Percentiles rank a stretch among this genome's conserved stretches.
Conservation (phyloP, 495 filamentous ascomycete species). For the Penicillium coprophilum region DNA sequence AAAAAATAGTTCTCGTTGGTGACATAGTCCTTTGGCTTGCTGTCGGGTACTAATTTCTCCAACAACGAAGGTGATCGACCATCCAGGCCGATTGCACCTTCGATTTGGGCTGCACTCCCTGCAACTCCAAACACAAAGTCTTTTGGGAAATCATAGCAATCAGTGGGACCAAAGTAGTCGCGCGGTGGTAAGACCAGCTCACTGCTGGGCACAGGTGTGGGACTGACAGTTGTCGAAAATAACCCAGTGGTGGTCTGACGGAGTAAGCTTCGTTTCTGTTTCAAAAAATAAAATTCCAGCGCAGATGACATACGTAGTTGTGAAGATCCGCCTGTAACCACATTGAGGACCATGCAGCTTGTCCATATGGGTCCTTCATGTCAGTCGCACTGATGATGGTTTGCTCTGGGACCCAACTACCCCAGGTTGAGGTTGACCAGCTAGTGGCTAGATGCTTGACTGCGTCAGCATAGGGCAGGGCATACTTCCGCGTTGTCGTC, state of each 20-base stretch:
- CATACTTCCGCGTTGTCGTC: constrained; percentile 25
- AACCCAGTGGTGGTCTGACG: constrained; percentile 27
- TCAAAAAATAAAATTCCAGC: too few species aligned
- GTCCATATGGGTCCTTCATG: constrained; percentile 31
- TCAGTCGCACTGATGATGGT: constrained; percentile 31
- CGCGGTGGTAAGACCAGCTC: constrained; percentile 37
- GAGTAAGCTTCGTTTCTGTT: background rate
- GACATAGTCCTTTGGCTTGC: constrained; percentile 33
- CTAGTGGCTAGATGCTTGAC: constrained; percentile 19
- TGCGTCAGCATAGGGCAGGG: constrained; percentile 21
- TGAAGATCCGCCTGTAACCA: constrained; percentile 30
- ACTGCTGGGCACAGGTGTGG: constrained; percentile 34
- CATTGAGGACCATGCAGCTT: constrained; percentile 37
- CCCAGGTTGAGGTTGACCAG: constrained; percentile 32
- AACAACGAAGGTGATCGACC: constrained; percentile 40
- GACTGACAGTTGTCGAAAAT: constrained; percentile 35
- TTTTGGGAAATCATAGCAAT: constrained; percentile 37
- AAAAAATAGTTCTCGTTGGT: constrained; percentile 51
- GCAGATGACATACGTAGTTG: constrained; percentile 25
- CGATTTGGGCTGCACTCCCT: constrained; percentile 50
- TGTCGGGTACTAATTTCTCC: constrained; percentile 33
- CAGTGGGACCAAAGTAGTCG: constrained; percentile 30
- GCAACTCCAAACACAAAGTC: constrained; percentile 55
- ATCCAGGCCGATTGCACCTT: constrained; percentile 46
- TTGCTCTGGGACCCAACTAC: constrained; percentile 31